Conservation (phyloP, 1,284 basidiomycete genomes). For the Stereum hirsutum region DNA sequence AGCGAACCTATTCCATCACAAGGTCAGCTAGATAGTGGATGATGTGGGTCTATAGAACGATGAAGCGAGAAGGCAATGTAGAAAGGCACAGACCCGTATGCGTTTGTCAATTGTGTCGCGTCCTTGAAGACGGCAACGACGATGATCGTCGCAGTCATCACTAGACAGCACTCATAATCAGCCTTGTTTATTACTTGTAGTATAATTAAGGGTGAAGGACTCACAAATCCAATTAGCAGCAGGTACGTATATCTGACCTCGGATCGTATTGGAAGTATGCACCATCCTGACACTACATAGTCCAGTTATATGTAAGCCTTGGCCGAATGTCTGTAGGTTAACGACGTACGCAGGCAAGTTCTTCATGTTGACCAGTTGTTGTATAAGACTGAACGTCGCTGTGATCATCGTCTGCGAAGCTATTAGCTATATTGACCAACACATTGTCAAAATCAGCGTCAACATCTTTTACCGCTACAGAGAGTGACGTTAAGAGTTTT, state of each 20-base stretch:
- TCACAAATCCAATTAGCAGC: slow-evolving; percentile 42
- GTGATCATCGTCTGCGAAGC: slow-evolving; percentile 65
- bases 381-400: slow-evolving; percentile 54
- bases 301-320: not conserved
- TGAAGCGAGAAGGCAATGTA: not conserved
- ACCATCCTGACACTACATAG: slow-evolving; percentile 34
- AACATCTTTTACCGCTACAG: too few relatives aligned
- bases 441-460: too few relatives aligned
- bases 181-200: too few relatives aligned
- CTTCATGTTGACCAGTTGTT: slow-evolving; percentile 55
- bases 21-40: too few relatives aligned
- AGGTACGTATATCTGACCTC: slow-evolving; percentile 61
- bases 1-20: slow-evolving; percentile 50
- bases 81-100: slow-evolving; percentile 27
- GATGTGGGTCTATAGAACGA: too few relatives aligned
- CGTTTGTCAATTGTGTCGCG: slow-evolving; percentile 38
- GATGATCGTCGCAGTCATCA: slow-evolving; percentile 47
- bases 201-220: slow-evolving; percentile 7
- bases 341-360: slow-evolving; percentile 38
- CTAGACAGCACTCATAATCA: too few relatives aligned
- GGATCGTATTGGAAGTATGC: slow-evolving; percentile 48
- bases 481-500: too few relatives aligned
- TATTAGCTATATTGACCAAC: slow-evolving; percentile 38
- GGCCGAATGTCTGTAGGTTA: too few relatives aligned
- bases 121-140: slow-evolving; percentile 51